Percentiles rank a stretch among this genome's conserved stretches.
These are phyloP conservation scores for Apiospora hydei DNA, from an alignment of 2,329 filamentous ascomycete species.

Conservation along the genomic window DNA sequence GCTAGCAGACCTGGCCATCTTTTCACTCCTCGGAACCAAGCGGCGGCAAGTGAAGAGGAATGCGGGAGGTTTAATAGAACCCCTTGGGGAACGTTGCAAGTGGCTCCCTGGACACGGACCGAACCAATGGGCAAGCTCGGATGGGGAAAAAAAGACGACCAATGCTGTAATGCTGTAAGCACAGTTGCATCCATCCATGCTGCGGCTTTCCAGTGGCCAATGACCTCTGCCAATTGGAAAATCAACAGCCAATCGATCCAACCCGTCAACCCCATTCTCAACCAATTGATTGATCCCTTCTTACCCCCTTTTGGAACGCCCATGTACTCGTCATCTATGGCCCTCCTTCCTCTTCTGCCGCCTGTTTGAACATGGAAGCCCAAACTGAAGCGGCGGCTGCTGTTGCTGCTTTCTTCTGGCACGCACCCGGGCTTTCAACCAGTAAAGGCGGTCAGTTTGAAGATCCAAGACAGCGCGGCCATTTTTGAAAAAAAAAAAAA, in stretches of 20 bases:
- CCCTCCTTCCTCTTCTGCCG: not conserved
- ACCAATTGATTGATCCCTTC: not conserved
- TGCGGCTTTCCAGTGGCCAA: not conserved
- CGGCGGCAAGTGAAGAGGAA: not conserved
- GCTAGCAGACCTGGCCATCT: not conserved
- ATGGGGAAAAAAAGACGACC: not conserved
- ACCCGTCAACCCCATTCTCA: not conserved
- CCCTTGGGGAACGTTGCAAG: not conserved
- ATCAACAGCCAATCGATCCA: constrained; percentile 5
- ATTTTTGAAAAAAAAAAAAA: not conserved
- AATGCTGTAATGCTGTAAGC: not conserved
- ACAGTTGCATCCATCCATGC: not conserved
- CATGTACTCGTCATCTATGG: not conserved
- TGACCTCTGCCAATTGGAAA: not conserved
- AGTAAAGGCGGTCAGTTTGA: constrained; percentile 19
- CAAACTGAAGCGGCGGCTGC: not conserved
- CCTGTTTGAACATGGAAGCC: not conserved
- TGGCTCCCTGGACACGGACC: not conserved
- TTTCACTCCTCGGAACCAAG: not conserved
- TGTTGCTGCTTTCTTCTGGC: not conserved
- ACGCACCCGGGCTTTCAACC: not conserved
- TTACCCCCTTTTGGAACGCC: not conserved
- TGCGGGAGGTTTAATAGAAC: constrained; percentile 15
- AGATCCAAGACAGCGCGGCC: constrained; percentile 19
- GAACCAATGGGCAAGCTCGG: not conserved